These are phyloP conservation scores for Rhizoclosmatium sp. DNA, from an alignment of 192 early-diverging fungal genomes.

Conservation along the genomic window DNA sequence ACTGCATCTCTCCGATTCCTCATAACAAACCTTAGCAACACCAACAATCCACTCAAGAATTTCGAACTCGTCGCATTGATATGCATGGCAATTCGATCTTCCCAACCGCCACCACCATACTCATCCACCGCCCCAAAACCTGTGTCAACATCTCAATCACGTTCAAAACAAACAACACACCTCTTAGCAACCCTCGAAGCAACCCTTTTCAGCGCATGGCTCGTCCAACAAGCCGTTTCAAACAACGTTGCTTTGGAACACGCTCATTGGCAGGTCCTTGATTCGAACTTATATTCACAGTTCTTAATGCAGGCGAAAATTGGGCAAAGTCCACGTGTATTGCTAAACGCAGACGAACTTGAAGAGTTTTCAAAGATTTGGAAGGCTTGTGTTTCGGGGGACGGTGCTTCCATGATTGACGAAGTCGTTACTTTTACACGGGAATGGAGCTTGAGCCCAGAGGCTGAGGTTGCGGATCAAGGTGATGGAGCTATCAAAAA, in stretches of 20 bases:
- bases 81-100: constrained; percentile 20
- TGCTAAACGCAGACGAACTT: not conserved
- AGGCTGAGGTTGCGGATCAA: not conserved
- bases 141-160: not conserved
- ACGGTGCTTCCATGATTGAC: not conserved
- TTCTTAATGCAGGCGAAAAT: constrained; percentile 17
- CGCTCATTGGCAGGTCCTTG: constrained; percentile 22
- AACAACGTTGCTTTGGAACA: not conserved
- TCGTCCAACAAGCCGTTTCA: constrained; percentile 4
- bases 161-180: constrained; percentile 22
- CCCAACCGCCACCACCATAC: not conserved
- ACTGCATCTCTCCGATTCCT: not conserved
- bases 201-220: constrained; percentile 20
- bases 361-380: not conserved
- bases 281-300: not conserved
- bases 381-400: not conserved
- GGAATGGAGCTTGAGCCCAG: not conserved
- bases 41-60: constrained; percentile 12
- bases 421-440: constrained; percentile 7
- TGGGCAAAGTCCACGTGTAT: constrained; percentile 5
- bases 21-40: not conserved
- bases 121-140: not conserved
- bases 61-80: constrained; percentile 32
- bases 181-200: constrained; percentile 30
- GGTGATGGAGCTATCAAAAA: not conserved